Base-by-base conservation (phyloP, 192 early-diverging fungal species). In the Chytriomyces sp. region DNA sequence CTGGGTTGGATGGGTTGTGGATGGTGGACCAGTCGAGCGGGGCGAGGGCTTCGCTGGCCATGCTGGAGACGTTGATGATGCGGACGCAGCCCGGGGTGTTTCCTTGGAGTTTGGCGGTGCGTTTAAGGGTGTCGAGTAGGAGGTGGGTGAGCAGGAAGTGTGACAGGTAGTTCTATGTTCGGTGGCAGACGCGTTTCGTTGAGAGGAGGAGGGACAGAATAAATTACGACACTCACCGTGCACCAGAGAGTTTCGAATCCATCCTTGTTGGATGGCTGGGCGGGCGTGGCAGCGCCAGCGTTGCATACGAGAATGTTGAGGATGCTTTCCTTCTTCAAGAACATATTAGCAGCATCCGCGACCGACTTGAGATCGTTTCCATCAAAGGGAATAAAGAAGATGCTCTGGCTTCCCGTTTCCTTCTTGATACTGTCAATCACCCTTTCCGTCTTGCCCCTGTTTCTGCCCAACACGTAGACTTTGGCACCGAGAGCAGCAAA, bases 401-500 rank as follows among this genome's bases (percentile, higher is more conserved):
- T 26, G 14, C 30, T 26, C 14, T 10, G 7, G 26, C 30, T 57
- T 26, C 26, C 26, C 8, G 14, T 57, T 7, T 26, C 30, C 10
- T 10, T 7, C 25, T 26, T 57, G 65, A 66, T 32, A 10, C 6
- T 22, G 8, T 69, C 65, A 7, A 69, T 28, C 14, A 69, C 66
- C 14, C 14, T 28, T 30, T 68, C 64, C 8, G 66, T 69, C 62
- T 69, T 69, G 8, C 22, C 66, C 64, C 32, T 69, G 59, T 69
- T 69, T 10, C 66, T 36, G 6, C 12, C 54, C 39, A 69, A 14
- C 10, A 69, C 66, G 53, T 67, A 69, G 8, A 69, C 59, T 64
- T 64, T 53, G 8, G 66, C 66, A 66, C 66, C 66, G 26, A 69
- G 65, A 22, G 61, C 66, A 8, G 66, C 66, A 64, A 69, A 69